These are phyloP conservation scores for Boletus rubescentipes DNA, from an alignment of 768 basidiomycete genomes.

Conservation along the genomic window DNA sequence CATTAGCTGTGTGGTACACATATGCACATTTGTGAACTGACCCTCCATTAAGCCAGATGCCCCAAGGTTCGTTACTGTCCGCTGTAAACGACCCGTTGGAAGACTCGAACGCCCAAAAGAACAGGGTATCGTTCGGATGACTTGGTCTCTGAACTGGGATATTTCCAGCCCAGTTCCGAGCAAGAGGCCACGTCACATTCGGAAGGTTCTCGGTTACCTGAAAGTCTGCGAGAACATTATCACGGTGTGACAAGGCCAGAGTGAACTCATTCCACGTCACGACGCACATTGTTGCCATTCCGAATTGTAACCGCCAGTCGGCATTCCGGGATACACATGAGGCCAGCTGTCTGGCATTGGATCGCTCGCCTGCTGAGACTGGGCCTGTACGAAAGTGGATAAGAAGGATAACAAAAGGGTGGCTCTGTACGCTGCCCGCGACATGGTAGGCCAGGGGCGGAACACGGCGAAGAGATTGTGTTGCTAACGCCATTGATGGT, in stretches of 20 bases:
- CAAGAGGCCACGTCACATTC: slow-evolving; percentile 52
- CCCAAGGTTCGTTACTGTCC: slow-evolving; percentile 53
- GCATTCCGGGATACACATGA: slow-evolving; percentile 42
- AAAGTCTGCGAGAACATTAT: slow-evolving; percentile 46
- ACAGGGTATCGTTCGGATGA: slow-evolving; percentile 64
- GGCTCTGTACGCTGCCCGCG: no score
- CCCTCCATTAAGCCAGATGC: slow-evolving; percentile 74
- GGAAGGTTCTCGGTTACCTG: slow-evolving; percentile 54
- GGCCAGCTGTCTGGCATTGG: slow-evolving; percentile 27
- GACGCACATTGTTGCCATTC: slow-evolving; percentile 60
- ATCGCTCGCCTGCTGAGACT: background rate
- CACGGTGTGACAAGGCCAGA: background rate
- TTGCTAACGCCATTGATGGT: no score
- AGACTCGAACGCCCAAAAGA: slow-evolving; percentile 64
- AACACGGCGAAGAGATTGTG: no score
- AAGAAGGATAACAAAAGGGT: no score
- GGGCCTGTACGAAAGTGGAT: no score
- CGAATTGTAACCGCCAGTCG: slow-evolving; percentile 48
- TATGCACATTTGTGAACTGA: slow-evolving; percentile 29
- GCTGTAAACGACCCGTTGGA: slow-evolving; percentile 52
- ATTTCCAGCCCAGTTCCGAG: slow-evolving; percentile 60
- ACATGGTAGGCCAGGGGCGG: no score
- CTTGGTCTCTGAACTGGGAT: slow-evolving; percentile 55
- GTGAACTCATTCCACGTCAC: background rate
- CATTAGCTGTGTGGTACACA: background rate